Percentiles rank a stretch among this genome's conserved stretches.
These are phyloP conservation scores for Plasmodium inui DNA, from an alignment of 169 alveolate genomes.

Conservation along the genomic window DNA sequence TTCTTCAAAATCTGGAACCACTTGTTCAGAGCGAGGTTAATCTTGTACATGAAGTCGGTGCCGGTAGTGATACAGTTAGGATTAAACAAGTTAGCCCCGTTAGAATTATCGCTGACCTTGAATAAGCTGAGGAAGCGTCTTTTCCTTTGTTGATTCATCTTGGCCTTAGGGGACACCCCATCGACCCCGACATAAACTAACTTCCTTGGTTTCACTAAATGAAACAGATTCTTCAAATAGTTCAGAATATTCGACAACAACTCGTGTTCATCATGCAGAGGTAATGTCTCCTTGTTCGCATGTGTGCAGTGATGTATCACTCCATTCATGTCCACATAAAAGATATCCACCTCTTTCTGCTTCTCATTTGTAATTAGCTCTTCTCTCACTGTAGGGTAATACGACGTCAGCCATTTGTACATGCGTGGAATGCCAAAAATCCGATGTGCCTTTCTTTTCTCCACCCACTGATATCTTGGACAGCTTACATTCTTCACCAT, in stretches of 20 bases:
- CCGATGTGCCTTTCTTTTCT: background rate
- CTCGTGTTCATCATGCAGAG: conserved; percentile 60
- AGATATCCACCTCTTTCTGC: conserved; percentile 87
- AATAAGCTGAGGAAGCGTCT: conserved; percentile 93
- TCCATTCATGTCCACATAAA: conserved; percentile 96
- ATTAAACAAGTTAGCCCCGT: conserved; percentile 78
- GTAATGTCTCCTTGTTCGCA: conserved; percentile 82
- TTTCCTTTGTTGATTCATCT: conserved; percentile 95
- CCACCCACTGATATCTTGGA: background rate
- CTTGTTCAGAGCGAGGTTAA: conserved; percentile 76
- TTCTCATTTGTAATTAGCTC: conserved; percentile 26
- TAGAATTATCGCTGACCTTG: conserved; percentile 82
- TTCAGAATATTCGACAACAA: conserved; percentile 87
- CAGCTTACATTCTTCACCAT: background rate
- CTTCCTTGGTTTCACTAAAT: conserved; percentile 91
- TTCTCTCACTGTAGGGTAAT: conserved; percentile 69
- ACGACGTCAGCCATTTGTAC: conserved; percentile 68
- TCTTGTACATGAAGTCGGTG: conserved; percentile 93
- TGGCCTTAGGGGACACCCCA: conserved; percentile 99
- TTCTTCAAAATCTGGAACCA: conserved; percentile 82
- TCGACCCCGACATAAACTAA: conserved; percentile 94
- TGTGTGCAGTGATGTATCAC: conserved; percentile 96
- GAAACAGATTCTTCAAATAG: conserved; percentile 92
- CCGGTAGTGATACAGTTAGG: conserved; percentile 97
- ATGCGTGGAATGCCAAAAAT: conserved; percentile 58